Base-by-base conservation (phyloP, 257 asterid species). In the Galeopsis tetrahit region DNA sequence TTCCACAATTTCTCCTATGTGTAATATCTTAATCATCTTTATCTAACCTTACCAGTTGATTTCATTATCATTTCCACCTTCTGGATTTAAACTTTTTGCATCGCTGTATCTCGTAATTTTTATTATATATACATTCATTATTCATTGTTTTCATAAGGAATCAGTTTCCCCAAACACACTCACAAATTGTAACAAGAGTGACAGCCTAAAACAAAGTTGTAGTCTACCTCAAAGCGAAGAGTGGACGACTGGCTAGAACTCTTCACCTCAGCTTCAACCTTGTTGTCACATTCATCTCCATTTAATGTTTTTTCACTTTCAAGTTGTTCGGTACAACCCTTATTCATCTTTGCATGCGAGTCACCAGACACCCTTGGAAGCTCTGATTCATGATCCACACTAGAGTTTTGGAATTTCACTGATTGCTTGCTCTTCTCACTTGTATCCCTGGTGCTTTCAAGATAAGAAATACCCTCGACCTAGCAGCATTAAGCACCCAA, bases 201-300 rank as follows among this genome's bases (percentile, higher is more conserved):
- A 61, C 35, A 52, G 63, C 53, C 36, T 42, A 64, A 52, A 36
- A 57, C 70, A 70, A 75, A 52, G 39, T 66, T 32, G 71, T 4
- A 63, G 15, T 44, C 68, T 84, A 94, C 98, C 99, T 91, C 99
- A 75, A 91, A 94, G 33, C 99, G 97, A 56, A 94, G 92, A 51
- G 78, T 75, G 70, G 78, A 77, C 66, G 83, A 68, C 76, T 64
- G 88, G 56, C 72, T 34, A 75, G 81, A 71, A 76, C 71, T 74
- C 69, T 70, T 48, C 69, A 60, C 73, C 49, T 60, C 69, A 76
- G 34, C 66, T 75, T 82, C 83, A 73, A 43, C 68, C 71, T 80
- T 72, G 55, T 61, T 77, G 68, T 31, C 73, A 71, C 72, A 62
- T 77, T 75, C 87, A 71, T 68, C 76, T 7, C 57, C 74, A 66